phyloP scores from a whole-genome alignment of 2,329 filamentous ascomycete genomes.

The Madurella fahalii region DNA sequence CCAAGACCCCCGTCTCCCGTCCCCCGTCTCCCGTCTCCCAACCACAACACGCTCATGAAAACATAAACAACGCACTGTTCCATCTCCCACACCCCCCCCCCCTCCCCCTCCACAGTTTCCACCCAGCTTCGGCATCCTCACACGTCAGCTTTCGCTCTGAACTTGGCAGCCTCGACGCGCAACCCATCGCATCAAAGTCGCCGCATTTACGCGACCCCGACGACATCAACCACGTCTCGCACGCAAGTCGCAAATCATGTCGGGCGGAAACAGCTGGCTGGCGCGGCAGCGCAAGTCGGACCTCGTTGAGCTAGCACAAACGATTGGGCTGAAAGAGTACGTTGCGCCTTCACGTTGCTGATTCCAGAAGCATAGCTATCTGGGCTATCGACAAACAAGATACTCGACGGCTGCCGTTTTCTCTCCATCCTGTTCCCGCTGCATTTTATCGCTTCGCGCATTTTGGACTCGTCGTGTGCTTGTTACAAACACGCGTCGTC shows the following conservation, averaged over 20 bases:
- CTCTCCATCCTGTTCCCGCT: neutral
- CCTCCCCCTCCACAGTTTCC: constrained; percentile 5
- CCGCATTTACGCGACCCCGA: constrained; percentile 31
- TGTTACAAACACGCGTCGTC: neutral
- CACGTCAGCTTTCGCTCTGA: neutral
- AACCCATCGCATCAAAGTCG: constrained; percentile 31
- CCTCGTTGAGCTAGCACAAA: constrained; percentile 68
- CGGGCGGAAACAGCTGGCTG: constrained; percentile 61
- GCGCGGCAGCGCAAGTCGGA: constrained; percentile 78
- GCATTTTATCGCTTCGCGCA: neutral
- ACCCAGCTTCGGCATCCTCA: constrained; percentile 4
- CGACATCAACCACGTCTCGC: constrained; percentile 24
- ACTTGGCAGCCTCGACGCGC: neutral
- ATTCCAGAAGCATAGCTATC: neutral
- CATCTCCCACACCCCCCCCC: constrained; percentile 11
- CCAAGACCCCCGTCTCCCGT: constrained; percentile 1
- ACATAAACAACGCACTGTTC: constrained; percentile 34
- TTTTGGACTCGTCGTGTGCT: neutral
- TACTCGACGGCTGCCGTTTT: neutral
- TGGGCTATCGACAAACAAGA: neutral
- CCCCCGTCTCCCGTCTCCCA: constrained; percentile 1
- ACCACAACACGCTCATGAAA: constrained; percentile 26
- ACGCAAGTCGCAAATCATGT: constrained; percentile 18
- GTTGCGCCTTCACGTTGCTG: constrained; percentile 32
- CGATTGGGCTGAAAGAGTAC: constrained; percentile 69